These are phyloP conservation scores for Epichloe bromicola DNA, from an alignment of 2,329 filamentous ascomycete genomes.

Conservation along the genomic window DNA sequence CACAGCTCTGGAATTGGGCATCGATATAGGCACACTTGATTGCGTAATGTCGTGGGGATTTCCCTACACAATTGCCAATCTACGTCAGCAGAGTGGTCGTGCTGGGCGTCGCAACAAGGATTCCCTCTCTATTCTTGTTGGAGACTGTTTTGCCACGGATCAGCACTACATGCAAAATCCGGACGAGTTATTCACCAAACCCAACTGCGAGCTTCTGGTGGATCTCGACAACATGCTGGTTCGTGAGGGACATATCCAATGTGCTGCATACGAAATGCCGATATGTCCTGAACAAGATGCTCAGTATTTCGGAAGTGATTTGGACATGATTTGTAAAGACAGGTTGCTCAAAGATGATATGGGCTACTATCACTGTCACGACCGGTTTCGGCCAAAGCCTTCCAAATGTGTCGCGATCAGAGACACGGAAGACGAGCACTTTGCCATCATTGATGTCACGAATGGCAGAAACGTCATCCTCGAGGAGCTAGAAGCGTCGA, in stretches of 20 bases:
- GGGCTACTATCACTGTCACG: conserved; percentile 83
- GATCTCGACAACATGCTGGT: conserved; percentile 88
- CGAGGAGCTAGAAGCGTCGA: conserved; percentile 88
- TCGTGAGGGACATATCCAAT: conserved; percentile 87
- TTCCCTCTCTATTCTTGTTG: conserved; percentile 78
- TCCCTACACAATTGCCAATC: conserved; percentile 87
- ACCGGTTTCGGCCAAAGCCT: conserved; percentile 74
- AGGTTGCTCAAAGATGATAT: conserved; percentile 60
- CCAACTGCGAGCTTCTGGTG: conserved; percentile 78
- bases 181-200: conserved; percentile 82
- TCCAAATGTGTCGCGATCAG: conserved; percentile 77
- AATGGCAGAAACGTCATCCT: conserved; percentile 72
- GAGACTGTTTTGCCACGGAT: conserved; percentile 80
- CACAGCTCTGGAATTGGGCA: conserved; percentile 80
- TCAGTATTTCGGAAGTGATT: conserved; percentile 64
- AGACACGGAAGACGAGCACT: conserved; percentile 80
- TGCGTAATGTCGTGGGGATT: conserved; percentile 91
- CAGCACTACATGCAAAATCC: conserved; percentile 97
- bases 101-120: conserved; percentile 89
- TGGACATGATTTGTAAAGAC: conserved; percentile 58
- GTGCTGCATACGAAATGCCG: conserved; percentile 89
- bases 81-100: conserved; percentile 87
- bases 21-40: conserved; percentile 89
- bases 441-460: conserved; percentile 83
- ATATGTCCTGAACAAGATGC: conserved; percentile 65